Evolutionary conservation across 169 alveolate genomes (phyloP), one percentile per base, ranked within the genome.

Genomic region (Eimeria sp.): DNA sequence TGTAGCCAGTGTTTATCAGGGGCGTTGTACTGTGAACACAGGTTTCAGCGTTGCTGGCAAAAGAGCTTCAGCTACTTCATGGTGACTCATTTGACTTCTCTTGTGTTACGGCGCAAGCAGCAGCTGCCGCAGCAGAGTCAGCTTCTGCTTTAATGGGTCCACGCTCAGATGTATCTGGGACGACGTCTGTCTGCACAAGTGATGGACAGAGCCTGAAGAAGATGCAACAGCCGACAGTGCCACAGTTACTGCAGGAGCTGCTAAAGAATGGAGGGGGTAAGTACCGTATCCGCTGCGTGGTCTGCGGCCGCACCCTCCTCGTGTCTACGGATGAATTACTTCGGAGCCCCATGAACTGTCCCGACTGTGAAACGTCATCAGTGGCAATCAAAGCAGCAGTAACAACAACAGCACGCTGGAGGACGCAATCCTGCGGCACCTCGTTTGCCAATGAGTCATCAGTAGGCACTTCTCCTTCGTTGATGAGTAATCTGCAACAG

Each of bases 51-150:
- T 20, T 63, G 43, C 82, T 87, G 78, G 93, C 93, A 16, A 61
- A 63, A 10, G 93, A 58, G 45, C 93, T 87, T 70, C 82, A 82
- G 93, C 45, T 40, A 4, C 93, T 87, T 49, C 93, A 87, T 25
- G 93, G 93, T 16, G 54, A 63, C 82, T 58, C 93, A 27, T 87
- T 87, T 45, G 93, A 87, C 82, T 87, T 87, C 82, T 58, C 93
- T 20, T 87, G 22, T 58, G 82, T 87, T 30, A 61, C 65, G 4
- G 93, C 63, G 57, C 83, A 87, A 20, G 93, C 67, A 40, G 82
- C 83, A 40, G 82, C 78, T 20, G 93, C 93, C 13, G 45, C 83
- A 63, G 25, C 88, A 11, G 88, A 47, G 49, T 27, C n/a, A 78
- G 40, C 3, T 5, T 27, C 40, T n/a, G 54, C 16, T 73, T 13